A percentile compares a stretch with the other conserved stretches of the same genome.
phyloP scores from a whole-genome alignment of 208 protist species.

The Wallacemonas sp. region DNA sequence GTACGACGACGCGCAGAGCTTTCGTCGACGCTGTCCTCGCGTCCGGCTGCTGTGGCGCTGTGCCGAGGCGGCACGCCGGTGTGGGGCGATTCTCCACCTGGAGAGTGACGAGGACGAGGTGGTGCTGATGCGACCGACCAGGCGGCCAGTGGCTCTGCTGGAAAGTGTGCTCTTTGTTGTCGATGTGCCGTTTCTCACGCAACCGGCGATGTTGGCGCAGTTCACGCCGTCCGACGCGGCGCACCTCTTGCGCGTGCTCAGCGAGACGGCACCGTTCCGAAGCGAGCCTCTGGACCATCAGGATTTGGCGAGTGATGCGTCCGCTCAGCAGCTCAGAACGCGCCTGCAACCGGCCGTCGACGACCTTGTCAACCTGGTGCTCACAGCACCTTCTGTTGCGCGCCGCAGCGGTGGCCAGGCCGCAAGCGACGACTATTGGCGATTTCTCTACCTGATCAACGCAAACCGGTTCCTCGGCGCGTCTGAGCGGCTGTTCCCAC shows the following conservation, averaged over 20 bases:
- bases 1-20: background rate
- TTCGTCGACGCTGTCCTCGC: background rate
- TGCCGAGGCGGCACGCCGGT: constrained; percentile 9
- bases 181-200: constrained; percentile 16
- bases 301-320: no score
- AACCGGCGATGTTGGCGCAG: background rate
- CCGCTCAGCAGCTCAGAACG: background rate
- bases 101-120: constrained; percentile 3
- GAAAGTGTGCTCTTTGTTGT: constrained; percentile 10
- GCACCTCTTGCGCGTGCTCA: constrained; percentile 30
- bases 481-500: constrained; percentile 22
- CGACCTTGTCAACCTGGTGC: background rate
- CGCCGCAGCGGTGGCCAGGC: background rate
- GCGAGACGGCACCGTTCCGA: constrained; percentile 1
- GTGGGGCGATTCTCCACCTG: background rate
- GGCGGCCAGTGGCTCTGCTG: background rate
- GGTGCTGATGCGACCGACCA: background rate
- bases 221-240: constrained; percentile 33
- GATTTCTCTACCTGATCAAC: constrained; percentile 33
- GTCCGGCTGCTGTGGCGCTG: background rate
- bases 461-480: constrained; percentile 22
- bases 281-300: no score
- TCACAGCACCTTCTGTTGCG: background rate
- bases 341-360: background rate
- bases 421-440: constrained; percentile 3